Conservation (phyloP, 2,329 filamentous ascomycete species). For the Paraphoma sp. region DNA sequence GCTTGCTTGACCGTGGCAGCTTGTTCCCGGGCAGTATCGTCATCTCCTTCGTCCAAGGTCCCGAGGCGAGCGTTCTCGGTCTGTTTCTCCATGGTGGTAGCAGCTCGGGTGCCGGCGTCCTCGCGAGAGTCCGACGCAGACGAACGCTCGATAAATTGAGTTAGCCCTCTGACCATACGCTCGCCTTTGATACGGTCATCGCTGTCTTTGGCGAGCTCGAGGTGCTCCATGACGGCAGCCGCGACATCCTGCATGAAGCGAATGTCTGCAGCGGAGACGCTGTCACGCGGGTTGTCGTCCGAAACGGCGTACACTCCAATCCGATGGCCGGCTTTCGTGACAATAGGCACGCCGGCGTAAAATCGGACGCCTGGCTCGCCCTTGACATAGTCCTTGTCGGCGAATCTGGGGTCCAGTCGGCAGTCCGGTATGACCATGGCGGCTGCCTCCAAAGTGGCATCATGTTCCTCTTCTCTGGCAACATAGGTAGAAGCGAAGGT, state of each 20-base stretch:
- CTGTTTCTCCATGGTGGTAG: slow-evolving; percentile 40
- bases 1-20: slow-evolving; percentile 17
- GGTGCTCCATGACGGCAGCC: slow-evolving; percentile 40
- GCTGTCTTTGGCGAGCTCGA: slow-evolving; percentile 36
- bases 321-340: slow-evolving; percentile 34
- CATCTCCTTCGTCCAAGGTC: slow-evolving; percentile 30
- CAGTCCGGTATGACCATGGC: slow-evolving; percentile 37
- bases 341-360: slow-evolving; percentile 42
- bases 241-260: slow-evolving; percentile 41
- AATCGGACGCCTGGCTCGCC: slow-evolving; percentile 38
- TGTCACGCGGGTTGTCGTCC: slow-evolving; percentile 36
- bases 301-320: slow-evolving; percentile 43
- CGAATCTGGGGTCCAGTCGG: slow-evolving; percentile 30
- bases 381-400: slow-evolving; percentile 31
- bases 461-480: slow-evolving; percentile 26
- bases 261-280: slow-evolving; percentile 30
- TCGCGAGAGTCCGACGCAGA: slow-evolving; percentile 29
- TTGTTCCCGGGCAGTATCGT: slow-evolving; percentile 4
- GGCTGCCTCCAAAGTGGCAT: slow-evolving; percentile 21
- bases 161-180: slow-evolving; percentile 43
- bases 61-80: slow-evolving; percentile 43
- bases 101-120: slow-evolving; percentile 12
- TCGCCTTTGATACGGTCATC: slow-evolving; percentile 35
- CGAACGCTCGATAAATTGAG: slow-evolving; percentile 42
- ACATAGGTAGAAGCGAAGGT: slow-evolving; percentile 34